Evolutionary conservation across 257 asterid genomes (phyloP), one percentile per base, ranked within the genome.

Genomic region (Petunia axillaris): DNA sequence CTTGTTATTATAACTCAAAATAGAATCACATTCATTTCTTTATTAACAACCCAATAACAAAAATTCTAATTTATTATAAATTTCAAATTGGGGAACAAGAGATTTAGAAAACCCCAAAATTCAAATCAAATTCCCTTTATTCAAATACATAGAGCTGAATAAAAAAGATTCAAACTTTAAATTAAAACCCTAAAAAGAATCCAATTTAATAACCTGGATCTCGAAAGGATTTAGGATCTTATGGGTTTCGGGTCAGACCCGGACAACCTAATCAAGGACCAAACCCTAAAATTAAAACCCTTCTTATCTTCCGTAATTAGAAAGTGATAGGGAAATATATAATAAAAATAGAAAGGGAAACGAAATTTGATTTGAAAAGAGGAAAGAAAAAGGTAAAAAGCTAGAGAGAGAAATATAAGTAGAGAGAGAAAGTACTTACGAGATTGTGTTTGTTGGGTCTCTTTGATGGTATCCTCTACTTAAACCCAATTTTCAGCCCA

Each of bases 341-440:
- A 78, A 10, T 40, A 8, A 44, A 36, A 55, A 37, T 36, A 60
- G 25, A 79, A 13, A 73, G n/a, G 64, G 83, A 79, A 54, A 82
- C 41, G 46, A 70, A 16, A 46, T 16, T 70, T 70, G 77, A 25
- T 53, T 57, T 57, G 44, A 63, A 63, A 63, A 8, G 15, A 62
- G 41, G 25, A 25, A 25, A 25, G 25, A 25, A 25, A 25, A 25
- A 25, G 25, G 25, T 25, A 37, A 62, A 62, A 62, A 63, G 77
- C 16, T 70, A 70, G 81, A 82, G 82, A 71, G 37, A 52, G 38
- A 52, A 25, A 60, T 5, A 64, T 62, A 79, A 71, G 74, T 82
- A 75, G 83, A 84, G 66, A 84, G 76, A 55, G 70, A 86, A 84
- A 76, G 79, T 46, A 85, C 89, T 89, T 89, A 84, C 89, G 88